Conservation (phyloP, 2,329 filamentous ascomycete species). For the Diaporthe citrichinensis region DNA sequence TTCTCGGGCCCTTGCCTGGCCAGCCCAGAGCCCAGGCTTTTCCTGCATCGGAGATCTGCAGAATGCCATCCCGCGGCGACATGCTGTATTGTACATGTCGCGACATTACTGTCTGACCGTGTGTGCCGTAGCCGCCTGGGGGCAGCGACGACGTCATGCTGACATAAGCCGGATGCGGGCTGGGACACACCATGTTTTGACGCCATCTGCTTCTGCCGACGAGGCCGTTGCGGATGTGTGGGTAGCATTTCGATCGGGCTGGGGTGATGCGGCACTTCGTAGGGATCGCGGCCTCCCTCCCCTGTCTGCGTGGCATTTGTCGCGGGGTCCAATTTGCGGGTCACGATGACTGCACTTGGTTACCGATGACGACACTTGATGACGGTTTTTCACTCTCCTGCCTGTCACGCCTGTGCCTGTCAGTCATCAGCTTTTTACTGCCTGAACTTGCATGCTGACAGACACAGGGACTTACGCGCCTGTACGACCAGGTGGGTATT, state of each 20-base stretch:
- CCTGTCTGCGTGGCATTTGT: neutral
- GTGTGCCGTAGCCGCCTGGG: neutral
- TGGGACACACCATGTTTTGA: too few species aligned
- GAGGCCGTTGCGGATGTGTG: neutral
- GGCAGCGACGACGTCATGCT: conserved; percentile 26
- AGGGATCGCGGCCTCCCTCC: conserved; percentile 8
- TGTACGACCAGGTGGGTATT: neutral
- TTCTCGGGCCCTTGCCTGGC: conserved; percentile 20
- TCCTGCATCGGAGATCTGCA: conserved; percentile 32
- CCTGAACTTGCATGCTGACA: neutral
- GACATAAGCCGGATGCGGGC: conserved; percentile 5
- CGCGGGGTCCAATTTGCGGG: conserved; percentile 6
- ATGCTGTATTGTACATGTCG: neutral
- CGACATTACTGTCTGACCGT: conserved; percentile 9
- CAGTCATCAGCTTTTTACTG: too few species aligned
- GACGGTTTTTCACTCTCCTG: neutral
- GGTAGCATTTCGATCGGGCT: conserved; percentile 12
- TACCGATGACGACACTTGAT: neutral
- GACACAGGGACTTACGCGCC: neutral
- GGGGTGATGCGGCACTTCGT: conserved; percentile 10
- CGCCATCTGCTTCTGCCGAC: conserved; percentile 3
- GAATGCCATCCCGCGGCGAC: conserved; percentile 24
- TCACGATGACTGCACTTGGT: conserved; percentile 1
- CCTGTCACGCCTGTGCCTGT: neutral
- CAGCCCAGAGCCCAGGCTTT: neutral